These are phyloP conservation scores for Luffa acutangula DNA, from an alignment of 306 rosid species.

Conservation along the genomic window DNA sequence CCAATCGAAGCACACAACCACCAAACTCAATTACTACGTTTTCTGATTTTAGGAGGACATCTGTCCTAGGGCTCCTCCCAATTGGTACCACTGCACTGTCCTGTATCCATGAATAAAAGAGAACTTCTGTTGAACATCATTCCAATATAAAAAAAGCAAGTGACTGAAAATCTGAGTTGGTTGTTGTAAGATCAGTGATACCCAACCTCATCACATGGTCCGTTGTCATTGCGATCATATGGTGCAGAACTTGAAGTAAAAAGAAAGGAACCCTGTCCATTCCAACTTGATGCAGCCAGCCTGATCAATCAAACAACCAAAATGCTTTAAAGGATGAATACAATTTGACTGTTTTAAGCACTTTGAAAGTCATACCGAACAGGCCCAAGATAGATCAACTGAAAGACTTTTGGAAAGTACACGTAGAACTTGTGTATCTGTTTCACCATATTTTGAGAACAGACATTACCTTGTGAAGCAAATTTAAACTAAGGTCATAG, in stretches of 20 bases:
- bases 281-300: slow-evolving; percentile 63
- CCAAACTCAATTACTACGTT: slow-evolving; percentile 60
- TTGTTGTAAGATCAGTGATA: slow-evolving; percentile 14
- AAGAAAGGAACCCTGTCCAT: slow-evolving; percentile 75
- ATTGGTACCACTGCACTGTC: slow-evolving; percentile 72
- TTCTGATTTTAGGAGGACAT: slow-evolving; percentile 79
- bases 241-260: slow-evolving; percentile 95
- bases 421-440: not conserved
- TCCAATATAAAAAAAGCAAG: not conserved
- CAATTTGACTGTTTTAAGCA: not conserved
- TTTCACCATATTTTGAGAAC: not conserved
- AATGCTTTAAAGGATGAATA: not conserved
- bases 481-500: not conserved
- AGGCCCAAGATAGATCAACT: not conserved
- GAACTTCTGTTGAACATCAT: not conserved
- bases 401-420: slow-evolving; percentile 5
- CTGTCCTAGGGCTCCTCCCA: slow-evolving; percentile 85
- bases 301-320: slow-evolving; percentile 31
- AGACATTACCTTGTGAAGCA: not conserved
- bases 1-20: slow-evolving; percentile 75
- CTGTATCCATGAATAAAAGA: slow-evolving; percentile 30
- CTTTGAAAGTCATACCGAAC: too few species aligned
- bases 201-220: slow-evolving; percentile 82
- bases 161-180: not conserved
- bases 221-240: slow-evolving; percentile 72